Evolutionary conservation across 345 rosid species (phyloP), one percentile per base, ranked within the genome.

Genomic region (Gossypium longicalyx): DNA sequence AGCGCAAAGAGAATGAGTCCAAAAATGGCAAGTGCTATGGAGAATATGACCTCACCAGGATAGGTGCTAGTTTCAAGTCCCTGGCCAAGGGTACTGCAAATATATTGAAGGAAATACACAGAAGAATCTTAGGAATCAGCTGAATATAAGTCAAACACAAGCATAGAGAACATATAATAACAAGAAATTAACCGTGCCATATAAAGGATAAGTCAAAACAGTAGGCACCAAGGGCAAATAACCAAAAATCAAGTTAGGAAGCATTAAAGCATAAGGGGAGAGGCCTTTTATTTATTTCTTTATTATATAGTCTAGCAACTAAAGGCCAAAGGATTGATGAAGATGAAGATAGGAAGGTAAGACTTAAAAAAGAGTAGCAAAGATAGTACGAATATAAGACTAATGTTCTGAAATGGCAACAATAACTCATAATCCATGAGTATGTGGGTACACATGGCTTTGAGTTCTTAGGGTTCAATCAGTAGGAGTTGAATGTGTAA

Each of bases 1-100:
- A 94, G 93, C 10, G 98, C 97, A 79, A 94, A 94, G 80, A 94
- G 98, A 66, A 94, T 87, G 69, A 94, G 97, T 34, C 98, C 98
- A 73, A 87, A 80, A 64, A 93, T 89, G 34, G 98, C 98, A 71
- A 95, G 85, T 59, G 87, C 83, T 52, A 95, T 91, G 60, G 98
- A 93, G 78, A 95, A 95, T 64, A 93, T 80, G 27, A 93, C 88
- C 80, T 95, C 99, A 73, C 87, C 88, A 8, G 97, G 94, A 63
- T 81, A 95, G 34, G 92, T 93, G 74, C 99, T 95, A 23, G 99
- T 95, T 80, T 91, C 3, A 77, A 95, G 98, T 67, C 98, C 98
- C 80, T 95, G 99, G 57, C 99, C 99, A 67, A 95, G 98, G 48
- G 99, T 93, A 62, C 99, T 95, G 88, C 78, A 78, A 51, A 53